Evolutionary conservation across 2,329 filamentous ascomycete species (phyloP).

Genomic region (Apiospora phragmitis): DNA sequence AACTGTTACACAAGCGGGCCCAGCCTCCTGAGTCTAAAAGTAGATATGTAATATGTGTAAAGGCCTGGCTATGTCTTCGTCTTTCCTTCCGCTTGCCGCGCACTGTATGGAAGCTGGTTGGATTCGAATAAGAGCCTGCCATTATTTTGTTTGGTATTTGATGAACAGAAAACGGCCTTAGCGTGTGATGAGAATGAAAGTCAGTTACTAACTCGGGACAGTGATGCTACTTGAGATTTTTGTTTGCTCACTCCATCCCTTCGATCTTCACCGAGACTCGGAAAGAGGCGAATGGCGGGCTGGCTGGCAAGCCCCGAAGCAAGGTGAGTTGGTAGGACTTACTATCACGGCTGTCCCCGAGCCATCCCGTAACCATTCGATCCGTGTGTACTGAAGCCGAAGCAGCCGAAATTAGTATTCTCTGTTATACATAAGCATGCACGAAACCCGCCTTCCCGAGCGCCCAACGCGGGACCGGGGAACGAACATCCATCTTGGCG

Average conservation of each 20-base stretch:
- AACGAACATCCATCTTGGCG: not conserved
- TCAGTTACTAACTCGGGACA: not conserved
- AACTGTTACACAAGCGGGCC: not conserved
- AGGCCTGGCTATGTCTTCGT: not conserved
- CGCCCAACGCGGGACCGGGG: not conserved
- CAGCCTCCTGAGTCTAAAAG: not conserved
- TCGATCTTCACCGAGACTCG: not conserved
- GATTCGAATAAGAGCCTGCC: not conserved
- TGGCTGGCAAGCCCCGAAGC: not conserved
- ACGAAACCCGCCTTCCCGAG: not conserved
- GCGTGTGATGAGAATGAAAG: not conserved
- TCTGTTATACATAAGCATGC: not conserved
- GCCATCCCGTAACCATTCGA: not conserved
- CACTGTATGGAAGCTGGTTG: not conserved
- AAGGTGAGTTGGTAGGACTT: not conserved
- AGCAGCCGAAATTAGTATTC: not conserved
- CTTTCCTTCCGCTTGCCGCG: not conserved
- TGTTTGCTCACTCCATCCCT: not conserved
- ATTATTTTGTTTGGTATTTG: not conserved
- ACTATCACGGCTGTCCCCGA: not conserved
- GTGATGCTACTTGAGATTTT: not conserved
- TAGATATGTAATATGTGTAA: not conserved
- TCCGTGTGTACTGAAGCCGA: not conserved
- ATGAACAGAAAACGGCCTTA: not conserved
- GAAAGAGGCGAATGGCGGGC: not conserved